Base-by-base conservation (phyloP, 768 basidiomycete genomes). In the Tulasnella sp. region DNA sequence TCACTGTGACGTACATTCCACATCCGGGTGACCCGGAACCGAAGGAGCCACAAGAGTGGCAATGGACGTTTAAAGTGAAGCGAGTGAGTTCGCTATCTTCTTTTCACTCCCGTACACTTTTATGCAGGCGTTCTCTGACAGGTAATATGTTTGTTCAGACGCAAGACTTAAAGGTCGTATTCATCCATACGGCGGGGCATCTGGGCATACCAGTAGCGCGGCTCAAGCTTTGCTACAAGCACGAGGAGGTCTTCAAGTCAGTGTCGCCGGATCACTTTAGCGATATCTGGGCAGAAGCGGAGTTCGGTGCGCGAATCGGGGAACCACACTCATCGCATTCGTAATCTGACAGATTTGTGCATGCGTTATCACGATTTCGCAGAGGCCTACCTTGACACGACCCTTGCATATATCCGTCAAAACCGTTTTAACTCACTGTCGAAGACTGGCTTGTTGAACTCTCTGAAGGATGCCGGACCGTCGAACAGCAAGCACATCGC, bases 321-420 rank as follows among this genome's bases (percentile, higher is more conserved):
- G 22, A 9, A 12, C 21, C 29, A 29, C 17, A 51, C 9, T 24
- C 49, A 51, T 10, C 22, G 15, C 15, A 49, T 11, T 8, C 11
- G 45, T 11, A 11, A 2, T 17, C 9, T 3, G 9, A 17, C 11
- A 22, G 21, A 22, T 25, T 48, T 21, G 27, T 11, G 45, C 3
- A 11, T 27, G 25, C 34, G 34, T 7, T 21, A 27, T 38, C 24
- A 12, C 17, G 34, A 38, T 38, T 42, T 22, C 24, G 7, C 27
- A 55, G 53, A 55, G 19, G 53, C 53, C n/a, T 55, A 55, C 24
- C 53, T 55, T 42, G 53, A 55, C 25, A 42, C 53, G 22, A 55
- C 53, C 4, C 42, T 55, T 21, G 31, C 31, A 3, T 55, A 55
- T 43, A 55, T 55, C 17, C 53, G 53, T 21, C 31, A 19, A 21